phyloP scores from a whole-genome alignment of 2,329 filamentous ascomycete species.

The Rasamsonia emersonii region DNA sequence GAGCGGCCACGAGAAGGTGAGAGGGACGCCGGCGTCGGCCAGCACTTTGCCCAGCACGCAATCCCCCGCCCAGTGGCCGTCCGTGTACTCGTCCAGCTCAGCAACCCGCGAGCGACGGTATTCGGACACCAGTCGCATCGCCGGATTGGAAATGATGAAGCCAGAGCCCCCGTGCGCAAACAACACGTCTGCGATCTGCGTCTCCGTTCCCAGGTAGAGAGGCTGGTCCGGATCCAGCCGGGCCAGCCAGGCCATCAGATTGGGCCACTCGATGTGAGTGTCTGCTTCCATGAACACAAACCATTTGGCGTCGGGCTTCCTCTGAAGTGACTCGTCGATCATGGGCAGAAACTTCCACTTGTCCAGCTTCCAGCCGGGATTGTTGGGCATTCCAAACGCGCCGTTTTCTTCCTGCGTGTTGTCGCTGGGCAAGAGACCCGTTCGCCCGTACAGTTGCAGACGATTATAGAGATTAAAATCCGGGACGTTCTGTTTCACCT shows the following conservation, averaged over 20 bases:
- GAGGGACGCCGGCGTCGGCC: slow-evolving; percentile 36
- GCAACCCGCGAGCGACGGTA: slow-evolving; percentile 34
- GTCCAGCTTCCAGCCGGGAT: slow-evolving; percentile 44
- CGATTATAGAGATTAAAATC: slow-evolving; percentile 47
- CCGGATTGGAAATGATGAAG: slow-evolving; percentile 44
- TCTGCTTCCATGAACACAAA: slow-evolving; percentile 53
- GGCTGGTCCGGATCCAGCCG: slow-evolving; percentile 41
- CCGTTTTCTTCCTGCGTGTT: slow-evolving; percentile 31
- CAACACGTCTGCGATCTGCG: slow-evolving; percentile 41
- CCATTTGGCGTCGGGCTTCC: slow-evolving; percentile 45
- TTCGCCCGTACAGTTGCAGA: slow-evolving; percentile 34
- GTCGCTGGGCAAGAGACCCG: slow-evolving; percentile 32
- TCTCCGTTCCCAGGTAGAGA: slow-evolving; percentile 47
- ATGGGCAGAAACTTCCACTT: slow-evolving; percentile 53
- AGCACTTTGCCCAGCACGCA: slow-evolving; percentile 43
- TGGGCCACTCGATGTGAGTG: slow-evolving; percentile 48
- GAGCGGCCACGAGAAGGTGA: slow-evolving; percentile 42
- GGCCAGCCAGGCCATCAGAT: slow-evolving; percentile 45
- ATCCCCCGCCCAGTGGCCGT: slow-evolving; percentile 42
- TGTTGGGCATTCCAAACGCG: slow-evolving; percentile 35
- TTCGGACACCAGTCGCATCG: slow-evolving; percentile 37
- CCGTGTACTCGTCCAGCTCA: slow-evolving; percentile 39
- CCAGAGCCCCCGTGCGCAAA: slow-evolving; percentile 49
- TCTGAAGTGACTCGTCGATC: slow-evolving; percentile 40
- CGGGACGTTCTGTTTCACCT: slow-evolving; percentile 30